Evolutionary conservation across 1,284 basidiomycete genomes (phyloP), one percentile per base, ranked within the genome.

Genomic region (Apiotrichum domesticum): DNA sequence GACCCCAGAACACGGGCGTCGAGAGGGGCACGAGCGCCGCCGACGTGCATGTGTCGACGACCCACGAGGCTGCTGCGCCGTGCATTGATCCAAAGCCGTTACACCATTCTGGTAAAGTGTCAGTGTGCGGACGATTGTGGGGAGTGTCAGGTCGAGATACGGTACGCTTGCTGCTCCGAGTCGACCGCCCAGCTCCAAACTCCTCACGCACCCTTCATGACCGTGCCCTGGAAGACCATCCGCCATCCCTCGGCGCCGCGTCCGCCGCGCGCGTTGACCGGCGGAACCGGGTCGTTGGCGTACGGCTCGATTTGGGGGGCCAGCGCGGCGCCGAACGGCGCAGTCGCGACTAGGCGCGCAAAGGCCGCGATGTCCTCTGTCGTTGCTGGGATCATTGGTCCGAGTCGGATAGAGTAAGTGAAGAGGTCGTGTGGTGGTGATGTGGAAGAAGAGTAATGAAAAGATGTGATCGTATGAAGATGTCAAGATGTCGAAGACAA

Each of bases 1-100:
- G 58, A 34, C 67, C 70, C 72, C 72, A 74, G 59, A 72, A 74
- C 10, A 52, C 65, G 1, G 66, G 64, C 8, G 70, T 69, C n/a
- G 56, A 54, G 5, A 71, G 54, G 1, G 54, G 32, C 21, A 41
- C 53, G 33, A 59, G 39, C 10, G 53, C 61, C 3, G 44, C 40
- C 1, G 57, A 56, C 3, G 49, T 42, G 32, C 49, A 51, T 2
- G 21, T 51, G 40, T 74, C 72, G 11, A 74, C 63, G 34, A 74
- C 54, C 67, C 68, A 74, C 4, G 65, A 61, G 3, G 64, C 56
- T 2, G 69, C 70, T 3, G 70, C 72, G 32, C 72, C 72, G 58
- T 74, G 72, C 56, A 74, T 52, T 9, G 49, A 60, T 2, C 63
- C 64, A 14, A 65, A 49, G 4, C 52, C 50, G 52, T 74, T 74